phyloP scores from a whole-genome alignment of 768 basidiomycete genomes.

The Leccinum barrowsii region DNA sequence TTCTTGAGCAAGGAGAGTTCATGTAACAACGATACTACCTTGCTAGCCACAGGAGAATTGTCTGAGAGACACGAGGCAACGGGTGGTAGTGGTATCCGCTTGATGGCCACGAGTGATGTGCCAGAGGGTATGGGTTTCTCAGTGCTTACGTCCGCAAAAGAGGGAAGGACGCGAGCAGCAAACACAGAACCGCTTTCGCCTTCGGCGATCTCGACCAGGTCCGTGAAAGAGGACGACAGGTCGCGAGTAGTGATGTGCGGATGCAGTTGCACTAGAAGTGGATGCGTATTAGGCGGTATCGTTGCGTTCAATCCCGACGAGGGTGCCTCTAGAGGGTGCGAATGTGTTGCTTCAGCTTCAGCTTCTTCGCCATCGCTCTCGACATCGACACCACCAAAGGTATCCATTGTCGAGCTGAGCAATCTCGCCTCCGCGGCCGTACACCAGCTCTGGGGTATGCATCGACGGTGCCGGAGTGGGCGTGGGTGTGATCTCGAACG shows the following conservation, averaged over 20 bases:
- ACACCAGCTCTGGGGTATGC: conserved; percentile 20
- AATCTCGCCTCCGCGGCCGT: conserved; percentile 23
- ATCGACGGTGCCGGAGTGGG: background rate
- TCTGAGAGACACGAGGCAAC: conserved; percentile 31
- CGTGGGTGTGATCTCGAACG: conserved; percentile 1
- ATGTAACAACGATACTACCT: conserved; percentile 57
- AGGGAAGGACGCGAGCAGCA: conserved; percentile 35
- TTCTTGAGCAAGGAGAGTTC: conserved; percentile 61
- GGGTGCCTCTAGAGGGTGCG: background rate
- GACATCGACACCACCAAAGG: conserved; percentile 34
- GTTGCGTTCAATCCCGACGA: background rate
- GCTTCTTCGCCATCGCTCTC: conserved; percentile 12
- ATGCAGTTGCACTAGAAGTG: conserved; percentile 42
- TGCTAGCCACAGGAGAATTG: conserved; percentile 44
- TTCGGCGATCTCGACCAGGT: conserved; percentile 77
- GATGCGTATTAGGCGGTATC: conserved; percentile 9
- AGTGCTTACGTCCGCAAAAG: conserved; percentile 5
- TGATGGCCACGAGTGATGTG: conserved; percentile 65
- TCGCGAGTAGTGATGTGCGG: conserved; percentile 57
- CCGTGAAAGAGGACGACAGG: conserved; percentile 60
- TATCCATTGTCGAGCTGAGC: conserved; percentile 33
- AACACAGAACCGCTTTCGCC: conserved; percentile 78
- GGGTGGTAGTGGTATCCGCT: conserved; percentile 56
- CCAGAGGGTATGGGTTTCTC: conserved; percentile 26
- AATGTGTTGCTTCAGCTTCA: background rate